These are phyloP conservation scores for Mucor lusitanicus DNA, from an alignment of 371 early-diverging fungal species.

Conservation along the genomic window DNA sequence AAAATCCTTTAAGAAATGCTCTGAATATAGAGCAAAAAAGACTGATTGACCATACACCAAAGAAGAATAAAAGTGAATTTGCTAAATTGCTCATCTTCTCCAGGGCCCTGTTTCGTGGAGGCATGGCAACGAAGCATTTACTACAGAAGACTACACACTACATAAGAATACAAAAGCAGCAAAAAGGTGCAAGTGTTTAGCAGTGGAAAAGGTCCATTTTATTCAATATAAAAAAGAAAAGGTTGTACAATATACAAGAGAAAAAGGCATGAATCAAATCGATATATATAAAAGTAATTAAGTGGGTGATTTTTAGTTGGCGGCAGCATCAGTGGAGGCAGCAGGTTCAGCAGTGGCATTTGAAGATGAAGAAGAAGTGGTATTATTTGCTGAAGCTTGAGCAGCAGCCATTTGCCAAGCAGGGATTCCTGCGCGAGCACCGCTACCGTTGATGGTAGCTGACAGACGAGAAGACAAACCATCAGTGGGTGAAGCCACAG, in stretches of 20 bases:
- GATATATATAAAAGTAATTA: background rate
- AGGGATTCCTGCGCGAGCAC: constrained; percentile 57
- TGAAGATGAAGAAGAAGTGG: constrained; percentile 2
- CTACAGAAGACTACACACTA: no score
- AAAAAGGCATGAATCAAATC: background rate
- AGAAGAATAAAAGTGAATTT: no score
- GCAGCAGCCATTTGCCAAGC: constrained; percentile 77
- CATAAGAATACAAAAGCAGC: no score
- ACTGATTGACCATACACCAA: no score
- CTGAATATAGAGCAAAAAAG: no score
- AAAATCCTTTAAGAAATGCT: no score
- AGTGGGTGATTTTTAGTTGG: background rate
- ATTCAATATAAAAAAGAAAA: background rate
- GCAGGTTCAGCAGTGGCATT: background rate
- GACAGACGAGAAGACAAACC: constrained; percentile 44
- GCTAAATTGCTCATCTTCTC: no score
- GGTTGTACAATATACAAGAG: background rate
- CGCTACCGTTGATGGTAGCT: constrained; percentile 30
- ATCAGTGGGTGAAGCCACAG: constrained; percentile 18
- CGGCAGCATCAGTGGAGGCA: background rate
- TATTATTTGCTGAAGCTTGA: constrained; percentile 9
- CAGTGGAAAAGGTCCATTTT: background rate
- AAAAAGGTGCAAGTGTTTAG: no score
- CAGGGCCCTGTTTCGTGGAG: no score
- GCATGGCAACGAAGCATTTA: no score